Base-by-base conservation (phyloP, 768 basidiomycete species). In the Fomitopsis pulvina region DNA sequence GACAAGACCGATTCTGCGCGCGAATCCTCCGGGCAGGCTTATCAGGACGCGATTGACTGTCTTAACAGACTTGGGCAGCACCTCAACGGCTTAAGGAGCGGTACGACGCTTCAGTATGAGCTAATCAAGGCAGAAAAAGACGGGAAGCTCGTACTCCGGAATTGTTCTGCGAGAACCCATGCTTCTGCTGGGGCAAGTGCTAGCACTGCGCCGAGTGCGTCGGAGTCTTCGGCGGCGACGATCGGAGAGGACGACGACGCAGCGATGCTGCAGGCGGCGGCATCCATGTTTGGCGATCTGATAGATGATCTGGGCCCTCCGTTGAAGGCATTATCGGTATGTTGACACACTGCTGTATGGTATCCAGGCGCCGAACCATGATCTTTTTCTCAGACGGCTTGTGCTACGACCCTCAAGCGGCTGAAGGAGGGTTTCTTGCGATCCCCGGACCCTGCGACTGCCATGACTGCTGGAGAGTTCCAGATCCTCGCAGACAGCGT, bases 41-140 rank as follows among this genome's bases (percentile, higher is more conserved):
- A 94, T 51, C 87, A 88, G 54, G 90, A 92, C 53, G 87, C 89
- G 0, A 86, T 97, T 10, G 83, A 83, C 52, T 85, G 85, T 58
- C 72, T 99, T 58, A 94, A 88, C 52, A 73, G 92, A 16, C 78
- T 99, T 4, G 96, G 91, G 1, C 95, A 99, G 61, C 94, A 98
- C 69, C 68, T 99, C 32, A 93, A 86, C 49, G 93, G 95, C 22
- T 70, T 98, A 51, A 70, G 95, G 41, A 83, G 87, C 50, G 88
- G 92, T 1, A 91, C 86, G 6, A 76, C 79, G 28, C 66, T 98
- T 29, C 93, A 97, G 62, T 82, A 85, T 53, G 89, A 94, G 43
- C 65, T 97, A 25, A 79, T 86, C 12, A 78, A 77, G 56, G 86
- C 87, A 1, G 66, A 73, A 39, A 54, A 68, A 4, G 71, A 74